Conservation (phyloP, 2,329 filamentous ascomycete genomes). For the Herpotrichia juniperi region DNA sequence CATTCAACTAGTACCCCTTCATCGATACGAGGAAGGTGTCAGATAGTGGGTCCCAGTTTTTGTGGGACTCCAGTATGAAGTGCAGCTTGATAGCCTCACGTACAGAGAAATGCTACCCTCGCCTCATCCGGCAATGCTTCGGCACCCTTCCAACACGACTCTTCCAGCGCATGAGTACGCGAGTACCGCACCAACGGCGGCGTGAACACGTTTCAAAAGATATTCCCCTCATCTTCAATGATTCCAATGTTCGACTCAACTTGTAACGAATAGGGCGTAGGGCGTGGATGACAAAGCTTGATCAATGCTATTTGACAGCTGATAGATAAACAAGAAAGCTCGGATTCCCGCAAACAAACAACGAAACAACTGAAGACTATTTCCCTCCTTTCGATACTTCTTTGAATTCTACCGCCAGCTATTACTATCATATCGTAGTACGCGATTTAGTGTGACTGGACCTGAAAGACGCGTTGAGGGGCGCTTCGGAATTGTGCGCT, state of each 20-base stretch:
- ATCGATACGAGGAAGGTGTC: slow-evolving; percentile 36
- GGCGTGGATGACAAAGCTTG: not conserved
- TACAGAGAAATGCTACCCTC: slow-evolving; percentile 12
- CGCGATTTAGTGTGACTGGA: not conserved
- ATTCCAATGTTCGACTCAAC: not conserved
- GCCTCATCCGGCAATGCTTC: slow-evolving; percentile 6
- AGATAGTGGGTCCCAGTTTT: slow-evolving; percentile 29
- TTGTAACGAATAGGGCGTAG: not conserved
- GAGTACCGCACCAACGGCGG: slow-evolving; percentile 35
- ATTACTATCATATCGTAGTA: too few relatives aligned
- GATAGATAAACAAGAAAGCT: not conserved
- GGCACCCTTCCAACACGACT: slow-evolving; percentile 27
- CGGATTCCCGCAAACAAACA: too few relatives aligned
- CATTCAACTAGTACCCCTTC: slow-evolving; percentile 36
- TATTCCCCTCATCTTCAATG: slow-evolving; percentile 10
- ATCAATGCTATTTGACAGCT: not conserved
- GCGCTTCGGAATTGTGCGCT: not conserved
- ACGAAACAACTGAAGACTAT: too few relatives aligned
- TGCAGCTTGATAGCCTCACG: slow-evolving; percentile 34
- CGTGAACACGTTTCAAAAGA: slow-evolving; percentile 38
- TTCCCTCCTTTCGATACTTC: too few relatives aligned
- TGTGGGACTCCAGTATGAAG: slow-evolving; percentile 34
- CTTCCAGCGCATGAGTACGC: slow-evolving; percentile 35
- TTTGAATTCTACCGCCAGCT: too few relatives aligned
- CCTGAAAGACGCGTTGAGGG: not conserved